A percentile compares a stretch with the other conserved stretches of the same genome.
Conservation (phyloP, 2,329 filamentous ascomycete genomes). For the Graphilbum sp. region DNA sequence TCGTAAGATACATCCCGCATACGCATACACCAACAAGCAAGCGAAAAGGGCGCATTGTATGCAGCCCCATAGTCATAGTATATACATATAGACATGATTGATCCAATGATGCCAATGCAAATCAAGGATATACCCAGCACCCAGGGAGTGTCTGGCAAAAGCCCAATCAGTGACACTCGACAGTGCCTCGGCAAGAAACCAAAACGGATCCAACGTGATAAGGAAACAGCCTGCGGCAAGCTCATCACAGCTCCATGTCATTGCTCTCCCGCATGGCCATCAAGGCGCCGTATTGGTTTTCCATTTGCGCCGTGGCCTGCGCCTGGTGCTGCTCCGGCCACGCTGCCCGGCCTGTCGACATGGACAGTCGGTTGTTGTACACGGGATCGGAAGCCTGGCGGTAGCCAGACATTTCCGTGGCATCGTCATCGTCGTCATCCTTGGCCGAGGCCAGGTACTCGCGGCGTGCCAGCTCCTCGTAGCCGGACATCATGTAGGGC, state of each 20-base stretch:
- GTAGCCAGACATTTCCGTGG: conserved; percentile 28
- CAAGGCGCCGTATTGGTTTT: conserved; percentile 50
- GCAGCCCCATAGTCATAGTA: not conserved
- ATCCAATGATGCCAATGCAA: too few species aligned
- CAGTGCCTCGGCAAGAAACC: too few species aligned
- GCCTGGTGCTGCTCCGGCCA: conserved; percentile 30
- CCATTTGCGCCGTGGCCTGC: conserved; percentile 47
- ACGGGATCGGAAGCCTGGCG: conserved; percentile 49
- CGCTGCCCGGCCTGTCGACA: conserved; percentile 15
- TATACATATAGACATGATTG: not conserved
- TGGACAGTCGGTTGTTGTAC: conserved; percentile 29
- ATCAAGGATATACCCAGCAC: not conserved
- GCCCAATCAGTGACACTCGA: too few species aligned
- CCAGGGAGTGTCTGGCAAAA: too few species aligned
- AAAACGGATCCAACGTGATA: not conserved
- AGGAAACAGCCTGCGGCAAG: not conserved
- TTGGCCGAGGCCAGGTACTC: conserved; percentile 34
- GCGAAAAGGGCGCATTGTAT: too few species aligned
- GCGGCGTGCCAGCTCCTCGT: conserved; percentile 50
- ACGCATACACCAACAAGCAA: too few species aligned
- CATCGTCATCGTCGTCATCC: not conserved
- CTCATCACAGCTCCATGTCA: conserved; percentile 8
- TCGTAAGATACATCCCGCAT: too few species aligned
- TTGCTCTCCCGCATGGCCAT: conserved; percentile 11
- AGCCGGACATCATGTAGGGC: conserved; percentile 74